Evolutionary conservation across 2,329 filamentous ascomycete genomes (phyloP).

Genomic region (Aspergillus sclerotialis): DNA sequence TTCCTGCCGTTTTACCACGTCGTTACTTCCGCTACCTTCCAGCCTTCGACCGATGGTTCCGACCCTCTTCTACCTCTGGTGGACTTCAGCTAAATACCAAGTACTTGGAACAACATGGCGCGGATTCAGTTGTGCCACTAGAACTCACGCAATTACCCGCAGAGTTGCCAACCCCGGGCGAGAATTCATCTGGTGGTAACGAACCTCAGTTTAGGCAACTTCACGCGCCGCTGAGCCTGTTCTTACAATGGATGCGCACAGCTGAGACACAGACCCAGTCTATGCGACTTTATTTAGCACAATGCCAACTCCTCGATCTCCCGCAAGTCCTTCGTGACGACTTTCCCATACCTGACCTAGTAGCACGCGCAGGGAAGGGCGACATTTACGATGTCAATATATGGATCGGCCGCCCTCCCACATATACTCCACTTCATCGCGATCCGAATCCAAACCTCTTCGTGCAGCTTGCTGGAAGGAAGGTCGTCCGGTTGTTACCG

Average conservation of each 20-base stretch:
- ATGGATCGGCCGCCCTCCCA: slow-evolving; percentile 82
- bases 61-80: slow-evolving; percentile 23
- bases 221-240: slow-evolving; percentile 51
- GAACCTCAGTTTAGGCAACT: slow-evolving; percentile 38
- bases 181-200: not conserved
- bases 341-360: slow-evolving; percentile 59
- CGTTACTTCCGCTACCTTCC: slow-evolving; percentile 42
- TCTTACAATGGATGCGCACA: slow-evolving; percentile 48
- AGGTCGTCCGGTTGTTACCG: slow-evolving; percentile 64
- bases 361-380: slow-evolving; percentile 59
- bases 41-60: slow-evolving; percentile 56
- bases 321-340: slow-evolving; percentile 58
- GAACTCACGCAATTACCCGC: slow-evolving; percentile 43
- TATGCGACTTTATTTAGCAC: slow-evolving; percentile 71
- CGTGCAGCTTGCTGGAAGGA: slow-evolving; percentile 68
- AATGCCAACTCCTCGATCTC: slow-evolving; percentile 65
- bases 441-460: slow-evolving; percentile 95
- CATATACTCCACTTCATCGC: slow-evolving; percentile 81
- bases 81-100: slow-evolving; percentile 30
- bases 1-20: slow-evolving; percentile 47
- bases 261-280: slow-evolving; percentile 17
- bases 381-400: slow-evolving; percentile 83
- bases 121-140: slow-evolving; percentile 48
- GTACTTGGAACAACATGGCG: slow-evolving; percentile 41
- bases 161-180: not conserved